Base-by-base conservation (phyloP, 768 basidiomycete species). In the Leccinum uliginosum region DNA sequence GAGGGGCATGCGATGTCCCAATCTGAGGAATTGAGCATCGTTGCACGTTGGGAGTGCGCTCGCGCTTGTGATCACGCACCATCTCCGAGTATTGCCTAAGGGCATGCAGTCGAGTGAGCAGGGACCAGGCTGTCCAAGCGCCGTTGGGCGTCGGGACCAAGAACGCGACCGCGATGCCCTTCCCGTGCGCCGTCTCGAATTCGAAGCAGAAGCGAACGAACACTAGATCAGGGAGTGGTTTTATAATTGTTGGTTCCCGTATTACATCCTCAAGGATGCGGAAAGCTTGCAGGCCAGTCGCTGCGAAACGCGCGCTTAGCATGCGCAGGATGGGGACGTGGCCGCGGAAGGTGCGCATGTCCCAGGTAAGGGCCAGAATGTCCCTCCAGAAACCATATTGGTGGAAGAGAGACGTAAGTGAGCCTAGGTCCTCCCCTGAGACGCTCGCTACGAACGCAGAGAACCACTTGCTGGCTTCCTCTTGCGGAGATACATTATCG, bases 191-290 rank as follows among this genome's bases (percentile, higher is more conserved):
- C 3, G 75, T 74, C 6, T 79, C 81, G 60, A 87, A 89, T 6
- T 70, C 76, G 66, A 89, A 85, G 54, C 80, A 67, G 30, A 78
- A 69, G 26, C 79, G 78, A 40, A 89, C 67, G 80, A 85, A 88
- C 0, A 74, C 76, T 4, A 89, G 56, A 59, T 82, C 84, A 0
- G 82, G 75, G 55, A 74, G 77, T 2, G 78, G 79, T 15, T 66
- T 71, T 49, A 74, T 66, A 17, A 81, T 46, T 3, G 30, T 63
- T 17, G 71, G 63, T 29, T 57, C 68, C 2, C 65, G 69, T 50
- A 74, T 14, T 6, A 43, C 32, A 45, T 67, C 71, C 8, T 66
- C 58, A n/a, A 65, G 47, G 38, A 69, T 58, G 1, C 32, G 58
- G 32, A 67, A 58, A 14, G 53, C 53, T 2, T 61, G 57, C 12